Percentiles rank a stretch among this genome's conserved stretches.
Evolutionary conservation across 352 stramenopile genomes (phyloP).

Genomic region (Globisporangium uncinulatum): DNA sequence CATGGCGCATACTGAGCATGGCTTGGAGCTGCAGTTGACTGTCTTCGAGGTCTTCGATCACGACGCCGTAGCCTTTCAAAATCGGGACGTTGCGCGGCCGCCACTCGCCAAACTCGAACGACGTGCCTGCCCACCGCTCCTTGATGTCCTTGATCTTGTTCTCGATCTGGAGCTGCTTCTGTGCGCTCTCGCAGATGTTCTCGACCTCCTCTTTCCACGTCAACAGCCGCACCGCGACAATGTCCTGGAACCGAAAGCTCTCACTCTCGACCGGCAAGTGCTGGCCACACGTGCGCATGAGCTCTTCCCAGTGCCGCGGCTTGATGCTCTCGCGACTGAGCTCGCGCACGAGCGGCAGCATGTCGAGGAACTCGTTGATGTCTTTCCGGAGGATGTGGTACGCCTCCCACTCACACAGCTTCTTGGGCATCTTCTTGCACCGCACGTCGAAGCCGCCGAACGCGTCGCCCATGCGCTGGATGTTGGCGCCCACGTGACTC

Average conservation of each 20-base stretch:
- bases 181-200: slow-evolving; percentile 86
- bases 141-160: slow-evolving; percentile 86
- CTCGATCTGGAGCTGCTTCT: slow-evolving; percentile 90
- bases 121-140: slow-evolving; percentile 65
- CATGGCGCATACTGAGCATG: slow-evolving; percentile 86
- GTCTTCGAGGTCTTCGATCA: slow-evolving; percentile 90
- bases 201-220: slow-evolving; percentile 79
- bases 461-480: slow-evolving; percentile 61
- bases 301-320: slow-evolving; percentile 80
- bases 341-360: slow-evolving; percentile 80
- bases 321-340: slow-evolving; percentile 85
- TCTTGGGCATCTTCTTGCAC: slow-evolving; percentile 83
- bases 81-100: slow-evolving; percentile 67
- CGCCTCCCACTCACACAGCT: slow-evolving; percentile 81
- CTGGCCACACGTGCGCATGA: slow-evolving; percentile 49
- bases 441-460: slow-evolving; percentile 58
- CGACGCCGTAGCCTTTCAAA: slow-evolving; percentile 65
- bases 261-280: slow-evolving; percentile 65
- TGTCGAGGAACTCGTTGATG: slow-evolving; percentile 79
- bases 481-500: slow-evolving; percentile 42
- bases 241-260: slow-evolving; percentile 66
- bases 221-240: slow-evolving; percentile 76
- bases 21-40: slow-evolving; percentile 85
- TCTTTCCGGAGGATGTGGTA: slow-evolving; percentile 72
- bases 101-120: slow-evolving; percentile 87